A percentile compares a stretch with the other conserved stretches of the same genome.
Evolutionary conservation across 768 basidiomycete genomes (phyloP).

Genomic region (Tremella mesenterica): DNA sequence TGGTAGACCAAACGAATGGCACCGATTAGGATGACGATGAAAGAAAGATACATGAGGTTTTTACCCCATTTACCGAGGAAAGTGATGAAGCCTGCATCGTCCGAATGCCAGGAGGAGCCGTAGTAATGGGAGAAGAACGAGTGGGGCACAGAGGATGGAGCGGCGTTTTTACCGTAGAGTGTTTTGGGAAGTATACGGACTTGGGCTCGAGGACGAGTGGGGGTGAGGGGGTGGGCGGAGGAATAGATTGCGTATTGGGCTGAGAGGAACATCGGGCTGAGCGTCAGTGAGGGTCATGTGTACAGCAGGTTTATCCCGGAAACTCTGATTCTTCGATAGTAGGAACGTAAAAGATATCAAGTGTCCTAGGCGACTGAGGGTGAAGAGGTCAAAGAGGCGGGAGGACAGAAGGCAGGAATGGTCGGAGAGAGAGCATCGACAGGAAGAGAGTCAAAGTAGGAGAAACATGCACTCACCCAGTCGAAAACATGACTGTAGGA

Average conservation of each 20-base stretch:
- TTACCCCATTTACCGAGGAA: slow-evolving; percentile 88
- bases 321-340: background rate
- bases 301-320: background rate
- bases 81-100: slow-evolving; percentile 93
- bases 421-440: background rate
- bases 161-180: slow-evolving; percentile 95
- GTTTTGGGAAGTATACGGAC: slow-evolving; percentile 89
- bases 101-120: slow-evolving; percentile 95
- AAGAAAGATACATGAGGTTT: slow-evolving; percentile 72
- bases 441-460: background rate
- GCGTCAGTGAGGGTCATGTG: background rate
- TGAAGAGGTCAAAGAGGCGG: background rate
- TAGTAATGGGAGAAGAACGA: slow-evolving; percentile 97
- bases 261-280: slow-evolving; percentile 90
- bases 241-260: slow-evolving; percentile 80
- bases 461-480: slow-evolving; percentile 48
- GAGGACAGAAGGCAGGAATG: background rate
- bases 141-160: slow-evolving; percentile 68
- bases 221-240: slow-evolving; percentile 47
- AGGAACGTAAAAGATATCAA: no score
- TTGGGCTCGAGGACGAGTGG: slow-evolving; percentile 54
- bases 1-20: slow-evolving; percentile 50
- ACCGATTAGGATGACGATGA: slow-evolving; percentile 63
- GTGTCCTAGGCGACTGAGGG: background rate
- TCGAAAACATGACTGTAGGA: slow-evolving; percentile 99